A percentile compares a stretch with the other conserved stretches of the same genome.
These are phyloP conservation scores for Pseudopithomyces chartarum DNA, from an alignment of 2,329 filamentous ascomycete genomes.

Conservation along the genomic window DNA sequence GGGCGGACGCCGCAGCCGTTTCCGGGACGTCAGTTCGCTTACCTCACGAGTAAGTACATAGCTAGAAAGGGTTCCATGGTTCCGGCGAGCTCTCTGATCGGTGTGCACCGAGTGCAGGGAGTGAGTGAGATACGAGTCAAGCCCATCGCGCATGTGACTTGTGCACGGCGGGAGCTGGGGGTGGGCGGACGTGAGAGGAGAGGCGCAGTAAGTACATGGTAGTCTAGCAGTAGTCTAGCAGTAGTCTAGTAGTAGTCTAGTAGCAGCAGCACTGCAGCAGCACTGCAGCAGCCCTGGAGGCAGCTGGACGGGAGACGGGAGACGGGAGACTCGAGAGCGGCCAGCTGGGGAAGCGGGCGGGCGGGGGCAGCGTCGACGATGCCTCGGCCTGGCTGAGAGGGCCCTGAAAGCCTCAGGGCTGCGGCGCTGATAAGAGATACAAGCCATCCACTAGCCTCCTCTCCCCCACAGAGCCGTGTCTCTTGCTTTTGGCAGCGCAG, in stretches of 20 bases:
- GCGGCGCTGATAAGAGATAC: slow-evolving; percentile 2
- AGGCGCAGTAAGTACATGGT: too few species aligned
- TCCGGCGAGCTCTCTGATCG: slow-evolving; percentile 1
- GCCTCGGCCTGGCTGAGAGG: not conserved
- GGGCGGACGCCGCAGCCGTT: slow-evolving; percentile 1
- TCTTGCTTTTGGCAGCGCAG: slow-evolving; percentile 22
- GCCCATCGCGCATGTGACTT: not conserved
- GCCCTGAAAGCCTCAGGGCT: not conserved
- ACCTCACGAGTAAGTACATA: slow-evolving; percentile 2
- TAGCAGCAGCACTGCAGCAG: too few species aligned
- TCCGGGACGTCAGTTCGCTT: not conserved
- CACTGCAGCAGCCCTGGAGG: too few species aligned
- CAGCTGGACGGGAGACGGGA: too few species aligned
- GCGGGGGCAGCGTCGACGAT: too few species aligned
- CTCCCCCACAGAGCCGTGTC: slow-evolving; percentile 1
- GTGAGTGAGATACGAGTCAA: slow-evolving; percentile 2
- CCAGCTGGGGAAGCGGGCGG: too few species aligned
- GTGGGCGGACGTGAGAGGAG: too few species aligned
- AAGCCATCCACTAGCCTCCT: slow-evolving; percentile 5
- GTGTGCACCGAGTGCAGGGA: slow-evolving; percentile 6
- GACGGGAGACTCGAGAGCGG: too few species aligned
- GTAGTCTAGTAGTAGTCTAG: too few species aligned
- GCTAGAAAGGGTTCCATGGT: not conserved
- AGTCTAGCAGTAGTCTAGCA: too few species aligned
- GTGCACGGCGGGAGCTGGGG: not conserved